Evolutionary conservation across 305 asterid species (phyloP).

Genomic region (Striga hermonthica): DNA sequence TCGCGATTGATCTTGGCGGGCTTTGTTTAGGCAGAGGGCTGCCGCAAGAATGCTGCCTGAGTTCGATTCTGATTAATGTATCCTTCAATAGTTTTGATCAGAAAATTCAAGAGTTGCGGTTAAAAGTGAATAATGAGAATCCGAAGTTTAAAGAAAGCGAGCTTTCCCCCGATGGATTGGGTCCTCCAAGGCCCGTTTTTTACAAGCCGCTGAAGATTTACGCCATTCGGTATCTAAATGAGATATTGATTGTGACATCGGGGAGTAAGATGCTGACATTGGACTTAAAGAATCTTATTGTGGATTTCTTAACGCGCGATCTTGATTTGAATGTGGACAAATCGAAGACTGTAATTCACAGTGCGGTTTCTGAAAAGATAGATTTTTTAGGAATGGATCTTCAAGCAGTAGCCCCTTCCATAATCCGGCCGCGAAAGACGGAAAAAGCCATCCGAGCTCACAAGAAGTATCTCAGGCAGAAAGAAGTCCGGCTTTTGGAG

Average conservation of each 20-base stretch:
- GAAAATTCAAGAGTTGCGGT: constrained; percentile 63
- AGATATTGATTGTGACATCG: constrained; percentile 68
- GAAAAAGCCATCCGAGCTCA: constrained; percentile 87
- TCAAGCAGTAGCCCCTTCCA: constrained; percentile 82
- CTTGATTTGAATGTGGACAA: constrained; percentile 61
- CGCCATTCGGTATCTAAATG: constrained; percentile 79
- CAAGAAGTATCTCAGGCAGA: constrained; percentile 78
- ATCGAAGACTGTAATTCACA: constrained; percentile 61
- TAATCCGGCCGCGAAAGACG: constrained; percentile 59
- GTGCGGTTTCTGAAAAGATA: constrained; percentile 80
- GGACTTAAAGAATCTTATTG: constrained; percentile 59
- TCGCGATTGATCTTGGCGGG: constrained; percentile 52
- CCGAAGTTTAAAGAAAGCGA: constrained; percentile 44
- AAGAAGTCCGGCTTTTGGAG: constrained; percentile 68
- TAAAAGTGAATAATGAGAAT: constrained; percentile 44
- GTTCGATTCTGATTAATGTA: constrained; percentile 64
- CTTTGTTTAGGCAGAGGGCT: constrained; percentile 64
- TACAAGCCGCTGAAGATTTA: constrained; percentile 74
- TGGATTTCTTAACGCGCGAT: constrained; percentile 45
- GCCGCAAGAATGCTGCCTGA: constrained; percentile 74
- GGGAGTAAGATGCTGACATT: constrained; percentile 66
- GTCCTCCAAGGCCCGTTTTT: constrained; percentile 35
- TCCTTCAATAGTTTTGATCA: constrained; percentile 65
- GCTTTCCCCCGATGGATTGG: constrained; percentile 33
- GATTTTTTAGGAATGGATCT: constrained; percentile 91